phyloP scores from a whole-genome alignment of 148 eudicot genomes.

The Nepenthes mirabilis region DNA sequence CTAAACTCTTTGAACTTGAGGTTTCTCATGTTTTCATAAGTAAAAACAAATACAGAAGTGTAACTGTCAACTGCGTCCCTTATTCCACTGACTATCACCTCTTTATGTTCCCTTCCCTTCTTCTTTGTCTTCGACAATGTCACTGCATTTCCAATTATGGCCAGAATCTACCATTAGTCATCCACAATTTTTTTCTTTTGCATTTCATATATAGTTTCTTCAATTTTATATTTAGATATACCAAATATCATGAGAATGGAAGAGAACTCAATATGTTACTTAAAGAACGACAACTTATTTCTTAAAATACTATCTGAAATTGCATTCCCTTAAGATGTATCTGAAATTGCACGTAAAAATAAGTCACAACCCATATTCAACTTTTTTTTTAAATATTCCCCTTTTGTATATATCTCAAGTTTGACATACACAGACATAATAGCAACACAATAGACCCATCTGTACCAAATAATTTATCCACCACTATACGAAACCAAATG shows the following conservation, averaged over 20 bases:
- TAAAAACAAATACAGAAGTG: constrained; percentile 52
- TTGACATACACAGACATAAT: too few species aligned
- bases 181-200: not conserved
- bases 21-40: constrained; percentile 85
- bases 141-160: constrained; percentile 31
- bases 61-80: constrained; percentile 64
- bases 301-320: too few species aligned
- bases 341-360: too few species aligned
- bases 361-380: too few species aligned
- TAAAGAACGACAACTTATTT: too few species aligned
- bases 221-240: too few species aligned
- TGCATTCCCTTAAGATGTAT: too few species aligned
- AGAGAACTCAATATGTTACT: too few species aligned
- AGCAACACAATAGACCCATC: too few species aligned
- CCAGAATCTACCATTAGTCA: not conserved
- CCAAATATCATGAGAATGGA: not conserved
- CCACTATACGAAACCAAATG: not conserved
- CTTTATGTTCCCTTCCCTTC: constrained; percentile 81
- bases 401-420: too few species aligned
- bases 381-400: too few species aligned
- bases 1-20: constrained; percentile 89
- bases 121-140: constrained; percentile 92
- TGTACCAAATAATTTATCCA: not conserved
- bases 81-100: constrained; percentile 48
- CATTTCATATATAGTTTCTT: not conserved